Percentiles rank a stretch among this genome's conserved stretches.
Evolutionary conservation across 2,329 filamentous ascomycete genomes (phyloP).

Genomic region (Aspergillus unguis): DNA sequence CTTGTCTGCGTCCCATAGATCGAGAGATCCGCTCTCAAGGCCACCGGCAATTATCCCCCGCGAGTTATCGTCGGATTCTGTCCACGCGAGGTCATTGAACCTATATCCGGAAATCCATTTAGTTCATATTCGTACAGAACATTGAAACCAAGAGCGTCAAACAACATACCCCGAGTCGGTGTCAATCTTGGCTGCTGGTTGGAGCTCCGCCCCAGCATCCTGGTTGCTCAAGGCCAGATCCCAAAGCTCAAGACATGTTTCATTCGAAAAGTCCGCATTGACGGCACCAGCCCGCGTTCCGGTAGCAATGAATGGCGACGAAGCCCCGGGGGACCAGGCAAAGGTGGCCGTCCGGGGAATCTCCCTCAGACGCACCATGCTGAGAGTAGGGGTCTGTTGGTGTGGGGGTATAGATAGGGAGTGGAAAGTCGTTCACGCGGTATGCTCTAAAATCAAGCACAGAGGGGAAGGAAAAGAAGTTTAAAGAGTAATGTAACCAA

Average conservation of each 20-base stretch:
- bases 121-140: slow-evolving; percentile 15
- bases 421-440: slow-evolving; percentile 17
- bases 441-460: slow-evolving; percentile 9
- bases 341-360: slow-evolving; percentile 96
- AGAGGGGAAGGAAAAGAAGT: slow-evolving; percentile 8
- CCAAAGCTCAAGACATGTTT: slow-evolving; percentile 96
- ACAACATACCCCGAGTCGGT: slow-evolving; percentile 77
- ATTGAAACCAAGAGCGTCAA: no score
- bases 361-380: slow-evolving; percentile 94
- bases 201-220: slow-evolving; percentile 74
- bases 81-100: slow-evolving; percentile 97
- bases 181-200: slow-evolving; percentile 76
- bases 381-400: slow-evolving; percentile 24
- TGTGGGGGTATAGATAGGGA: slow-evolving; percentile 16
- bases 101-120: slow-evolving; percentile 47
- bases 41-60: slow-evolving; percentile 91
- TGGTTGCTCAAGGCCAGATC: slow-evolving; percentile 79
- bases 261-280: slow-evolving; percentile 94
- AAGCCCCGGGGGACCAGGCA: slow-evolving; percentile 84
- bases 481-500: slow-evolving; percentile 3
- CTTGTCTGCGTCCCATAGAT: slow-evolving; percentile 86
- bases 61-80: slow-evolving; percentile 72
- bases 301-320: slow-evolving; percentile 79
- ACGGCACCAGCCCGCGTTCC: slow-evolving; percentile 94
- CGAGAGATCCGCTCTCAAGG: slow-evolving; percentile 87